phyloP scores from a whole-genome alignment of 805 yeast species.

The Candida insectorum region DNA sequence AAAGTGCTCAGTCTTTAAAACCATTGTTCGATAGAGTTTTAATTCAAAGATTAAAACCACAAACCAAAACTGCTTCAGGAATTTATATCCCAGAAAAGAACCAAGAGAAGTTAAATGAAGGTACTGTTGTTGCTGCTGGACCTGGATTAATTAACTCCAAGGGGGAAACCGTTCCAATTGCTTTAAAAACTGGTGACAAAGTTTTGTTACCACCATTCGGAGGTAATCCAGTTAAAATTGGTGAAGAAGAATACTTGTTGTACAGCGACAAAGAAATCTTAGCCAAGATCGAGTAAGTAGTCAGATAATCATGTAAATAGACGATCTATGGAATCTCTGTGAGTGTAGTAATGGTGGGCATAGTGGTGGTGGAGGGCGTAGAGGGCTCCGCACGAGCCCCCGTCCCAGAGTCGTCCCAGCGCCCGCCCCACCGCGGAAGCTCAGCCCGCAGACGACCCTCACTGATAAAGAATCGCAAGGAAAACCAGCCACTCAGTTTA shows the following conservation, averaged over 20 bases:
- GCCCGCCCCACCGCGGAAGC: no score
- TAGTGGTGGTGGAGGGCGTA: no score
- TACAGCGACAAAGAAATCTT: conserved; percentile 93
- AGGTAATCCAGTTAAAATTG: conserved; percentile 84
- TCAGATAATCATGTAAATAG: conserved; percentile 11
- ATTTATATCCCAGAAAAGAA: conserved; percentile 93
- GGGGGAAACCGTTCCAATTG: conserved; percentile 70
- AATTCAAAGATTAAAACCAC: conserved; percentile 91
- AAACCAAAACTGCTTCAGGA: conserved; percentile 88
- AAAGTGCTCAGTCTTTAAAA: conserved; percentile 80
- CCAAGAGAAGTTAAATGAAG: conserved; percentile 90
- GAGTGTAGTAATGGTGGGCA: no score
- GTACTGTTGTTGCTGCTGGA: conserved; percentile 89
- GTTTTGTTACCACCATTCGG: conserved; percentile 95
- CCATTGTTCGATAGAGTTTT: conserved; percentile 96
- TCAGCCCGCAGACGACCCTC: no score
- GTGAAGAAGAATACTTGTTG: conserved; percentile 75
- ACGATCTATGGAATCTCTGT: neutral
- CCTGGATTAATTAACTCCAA: conserved; percentile 79
- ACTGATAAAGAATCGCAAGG: no score
- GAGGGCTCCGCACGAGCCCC: no score
- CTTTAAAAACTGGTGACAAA: conserved; percentile 86
- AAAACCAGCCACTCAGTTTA: no score
- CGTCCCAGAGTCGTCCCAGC: no score
- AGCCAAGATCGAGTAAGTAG: conserved; percentile 68